Evolutionary conservation across 345 rosid species (phyloP).

Genomic region (Gossypium longicalyx): DNA sequence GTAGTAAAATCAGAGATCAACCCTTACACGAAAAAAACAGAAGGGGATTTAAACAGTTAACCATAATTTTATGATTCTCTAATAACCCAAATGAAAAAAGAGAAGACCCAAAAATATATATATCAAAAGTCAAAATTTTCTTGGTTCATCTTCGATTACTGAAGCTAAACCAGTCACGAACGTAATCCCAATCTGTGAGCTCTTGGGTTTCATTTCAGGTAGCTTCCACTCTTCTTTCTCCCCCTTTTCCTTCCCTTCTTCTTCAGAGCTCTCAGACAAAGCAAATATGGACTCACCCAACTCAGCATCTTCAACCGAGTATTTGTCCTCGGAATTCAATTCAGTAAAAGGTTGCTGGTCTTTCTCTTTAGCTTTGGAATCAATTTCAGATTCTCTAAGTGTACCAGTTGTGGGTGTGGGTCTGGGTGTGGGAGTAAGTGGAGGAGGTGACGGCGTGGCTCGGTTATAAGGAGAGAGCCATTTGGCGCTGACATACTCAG

Average conservation of each 20-base stretch:
- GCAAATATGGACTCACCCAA: slow-evolving; percentile 20
- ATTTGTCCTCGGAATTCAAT: not conserved
- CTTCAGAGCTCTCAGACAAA: slow-evolving; percentile 22
- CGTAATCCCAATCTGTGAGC: slow-evolving; percentile 35
- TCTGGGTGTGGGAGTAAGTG: not conserved
- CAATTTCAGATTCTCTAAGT: not conserved
- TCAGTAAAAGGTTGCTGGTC: not conserved
- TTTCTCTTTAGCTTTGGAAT: slow-evolving; percentile 19
- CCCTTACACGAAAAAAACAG: not conserved
- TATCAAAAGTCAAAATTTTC: slow-evolving; percentile 15
- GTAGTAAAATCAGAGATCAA: slow-evolving; percentile 26
- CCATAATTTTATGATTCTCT: slow-evolving; percentile 14
- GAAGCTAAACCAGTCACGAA: slow-evolving; percentile 58
- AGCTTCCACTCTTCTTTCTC: slow-evolving; percentile 37
- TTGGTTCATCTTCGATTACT: slow-evolving; percentile 32
- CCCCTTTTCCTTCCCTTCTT: slow-evolving; percentile 27
- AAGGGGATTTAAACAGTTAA: slow-evolving; percentile 27
- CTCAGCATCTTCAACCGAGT: slow-evolving; percentile 16
- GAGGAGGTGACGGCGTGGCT: not conserved
- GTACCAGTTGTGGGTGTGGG: not conserved
- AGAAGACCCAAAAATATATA: not conserved
- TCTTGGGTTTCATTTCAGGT: slow-evolving; percentile 43
- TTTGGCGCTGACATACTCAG: slow-evolving; percentile 72
- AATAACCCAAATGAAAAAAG: not conserved
- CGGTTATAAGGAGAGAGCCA: slow-evolving; percentile 68